phyloP scores from a whole-genome alignment of 2,329 filamentous ascomycete species.

The Alternaria sp. region DNA sequence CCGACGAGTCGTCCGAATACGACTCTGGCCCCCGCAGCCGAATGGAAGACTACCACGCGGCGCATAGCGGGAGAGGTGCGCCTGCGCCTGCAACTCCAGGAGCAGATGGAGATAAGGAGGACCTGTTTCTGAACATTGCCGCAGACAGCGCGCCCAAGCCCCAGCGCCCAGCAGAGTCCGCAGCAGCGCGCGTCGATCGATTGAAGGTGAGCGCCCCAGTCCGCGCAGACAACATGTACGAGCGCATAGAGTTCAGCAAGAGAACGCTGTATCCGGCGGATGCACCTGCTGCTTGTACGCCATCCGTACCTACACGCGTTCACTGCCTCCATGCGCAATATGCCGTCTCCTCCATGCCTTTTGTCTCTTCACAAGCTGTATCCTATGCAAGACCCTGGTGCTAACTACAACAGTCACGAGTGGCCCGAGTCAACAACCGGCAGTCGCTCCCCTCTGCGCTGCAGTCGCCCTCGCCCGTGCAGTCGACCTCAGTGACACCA shows the following conservation, averaged over 20 bases:
- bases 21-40: conserved; percentile 41
- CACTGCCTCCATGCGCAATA: not conserved
- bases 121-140: conserved; percentile 56
- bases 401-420: conserved; percentile 44
- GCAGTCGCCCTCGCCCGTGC: conserved; percentile 38
- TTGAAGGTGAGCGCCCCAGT: conserved; percentile 36
- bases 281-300: not conserved
- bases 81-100: conserved; percentile 25
- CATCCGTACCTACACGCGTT: not conserved
- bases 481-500: conserved; percentile 35
- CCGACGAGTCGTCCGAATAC: conserved; percentile 44
- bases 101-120: conserved; percentile 46
- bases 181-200: conserved; percentile 40
- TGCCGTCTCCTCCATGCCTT: not conserved
- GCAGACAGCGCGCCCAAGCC: conserved; percentile 44
- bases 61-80: conserved; percentile 29
- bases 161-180: conserved; percentile 35
- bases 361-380: not conserved
- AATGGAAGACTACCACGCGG: conserved; percentile 27
- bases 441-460: conserved; percentile 47
- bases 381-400: not conserved
- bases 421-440: conserved; percentile 47
- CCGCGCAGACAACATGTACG: not conserved
- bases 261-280: not conserved
- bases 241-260: not conserved